Conservation (phyloP, 169 alveolate species). For the Cryptosporidium felis region DNA sequence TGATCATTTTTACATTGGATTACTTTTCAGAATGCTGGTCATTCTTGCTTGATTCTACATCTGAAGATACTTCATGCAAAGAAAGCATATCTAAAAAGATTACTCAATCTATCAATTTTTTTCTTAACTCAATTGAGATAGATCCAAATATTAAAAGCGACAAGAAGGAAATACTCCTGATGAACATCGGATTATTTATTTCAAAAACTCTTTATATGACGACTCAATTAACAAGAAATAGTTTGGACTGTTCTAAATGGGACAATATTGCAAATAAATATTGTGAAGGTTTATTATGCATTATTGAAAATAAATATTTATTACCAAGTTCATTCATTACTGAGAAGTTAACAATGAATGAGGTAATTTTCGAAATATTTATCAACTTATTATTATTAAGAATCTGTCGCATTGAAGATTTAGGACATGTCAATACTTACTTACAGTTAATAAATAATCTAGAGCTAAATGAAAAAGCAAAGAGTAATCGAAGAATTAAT, state of each 20-base stretch:
- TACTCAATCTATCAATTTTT: background rate
- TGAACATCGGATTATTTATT: constrained; percentile 25
- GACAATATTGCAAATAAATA: background rate
- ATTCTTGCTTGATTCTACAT: background rate
- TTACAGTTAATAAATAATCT: background rate
- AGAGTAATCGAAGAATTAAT: background rate
- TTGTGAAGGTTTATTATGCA: background rate
- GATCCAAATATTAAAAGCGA: background rate
- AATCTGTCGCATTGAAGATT: background rate
- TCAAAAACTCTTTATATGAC: constrained; percentile 1
- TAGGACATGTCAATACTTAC: background rate
- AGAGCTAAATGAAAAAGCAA: background rate
- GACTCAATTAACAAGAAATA: background rate
- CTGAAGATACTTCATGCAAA: background rate
- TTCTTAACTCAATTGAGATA: background rate
- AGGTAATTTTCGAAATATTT: background rate
- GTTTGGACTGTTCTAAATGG: background rate
- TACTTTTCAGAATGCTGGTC: constrained; percentile 6
- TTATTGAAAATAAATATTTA: constrained; percentile 32
- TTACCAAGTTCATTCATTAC: background rate
- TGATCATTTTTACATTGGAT: background rate
- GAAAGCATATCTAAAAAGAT: background rate
- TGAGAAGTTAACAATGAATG: background rate
- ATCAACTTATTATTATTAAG: background rate
- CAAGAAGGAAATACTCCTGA: background rate